These are phyloP conservation scores for Dendrothele bispora DNA, from an alignment of 768 basidiomycete genomes.

Conservation along the genomic window DNA sequence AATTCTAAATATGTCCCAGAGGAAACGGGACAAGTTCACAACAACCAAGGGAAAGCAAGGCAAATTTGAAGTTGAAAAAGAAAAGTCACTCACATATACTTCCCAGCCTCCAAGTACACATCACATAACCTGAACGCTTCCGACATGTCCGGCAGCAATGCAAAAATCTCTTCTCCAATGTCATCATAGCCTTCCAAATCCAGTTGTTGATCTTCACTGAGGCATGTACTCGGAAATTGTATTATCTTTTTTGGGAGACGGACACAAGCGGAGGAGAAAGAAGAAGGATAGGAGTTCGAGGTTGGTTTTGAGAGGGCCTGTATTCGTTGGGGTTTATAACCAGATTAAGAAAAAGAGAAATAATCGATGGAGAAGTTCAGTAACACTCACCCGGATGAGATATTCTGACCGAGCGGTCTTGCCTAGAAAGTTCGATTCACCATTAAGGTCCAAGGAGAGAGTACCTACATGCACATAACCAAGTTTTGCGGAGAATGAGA, in stretches of 20 bases:
- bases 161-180: slow-evolving; percentile 43
- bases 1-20: no score
- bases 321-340: neutral
- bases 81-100: slow-evolving; percentile 47
- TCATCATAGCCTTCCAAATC: slow-evolving; percentile 26
- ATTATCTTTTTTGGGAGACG: slow-evolving; percentile 42
- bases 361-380: no score
- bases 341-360: neutral
- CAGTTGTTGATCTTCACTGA: slow-evolving; percentile 29
- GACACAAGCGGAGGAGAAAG: slow-evolving; percentile 14
- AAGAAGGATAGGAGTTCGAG: slow-evolving; percentile 5
- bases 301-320: slow-evolving; percentile 26
- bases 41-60: no score
- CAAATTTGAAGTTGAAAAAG: no score
- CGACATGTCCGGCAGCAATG: slow-evolving; percentile 51
- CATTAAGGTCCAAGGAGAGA: slow-evolving; percentile 52
- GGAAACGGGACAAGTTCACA: no score
- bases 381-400: slow-evolving; percentile 55
- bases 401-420: slow-evolving; percentile 69
- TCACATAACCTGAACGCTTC: slow-evolving; percentile 65
- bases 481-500: no score
- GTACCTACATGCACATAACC: no score
- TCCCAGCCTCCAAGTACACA: slow-evolving; percentile 62
- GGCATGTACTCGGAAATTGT: slow-evolving; percentile 26
- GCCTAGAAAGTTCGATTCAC: slow-evolving; percentile 59